These are phyloP conservation scores for Cercospora sp. DNA, from an alignment of 2,329 filamentous ascomycete genomes.

Conservation along the genomic window DNA sequence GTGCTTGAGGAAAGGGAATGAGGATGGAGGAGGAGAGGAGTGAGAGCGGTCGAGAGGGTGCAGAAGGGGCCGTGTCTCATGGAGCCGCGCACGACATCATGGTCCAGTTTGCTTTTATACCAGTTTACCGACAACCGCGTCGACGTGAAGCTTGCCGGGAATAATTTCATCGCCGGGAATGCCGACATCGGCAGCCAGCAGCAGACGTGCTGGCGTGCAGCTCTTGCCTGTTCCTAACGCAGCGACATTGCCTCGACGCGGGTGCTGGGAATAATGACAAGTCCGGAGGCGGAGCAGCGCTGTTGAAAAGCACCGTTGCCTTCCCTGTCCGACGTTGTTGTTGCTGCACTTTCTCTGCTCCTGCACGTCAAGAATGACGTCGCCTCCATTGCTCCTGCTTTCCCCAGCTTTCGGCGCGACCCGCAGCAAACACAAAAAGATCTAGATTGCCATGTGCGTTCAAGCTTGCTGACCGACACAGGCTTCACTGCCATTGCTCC, in stretches of 20 bases:
- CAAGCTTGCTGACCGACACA: background rate
- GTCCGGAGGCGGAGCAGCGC: background rate
- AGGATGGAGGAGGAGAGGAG: background rate
- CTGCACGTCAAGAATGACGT: background rate
- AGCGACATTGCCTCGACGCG: background rate
- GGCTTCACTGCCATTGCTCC: background rate
- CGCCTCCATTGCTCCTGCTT: background rate
- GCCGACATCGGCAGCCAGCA: conserved; percentile 12
- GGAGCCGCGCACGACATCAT: conserved; percentile 7
- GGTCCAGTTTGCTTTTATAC: conserved; percentile 19
- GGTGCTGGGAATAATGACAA: background rate
- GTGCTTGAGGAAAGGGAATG: background rate
- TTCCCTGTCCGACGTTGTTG: background rate
- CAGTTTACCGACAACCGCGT: conserved; percentile 20
- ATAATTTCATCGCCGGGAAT: conserved; percentile 12
- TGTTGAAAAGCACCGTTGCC: background rate
- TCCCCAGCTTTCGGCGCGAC: conserved; percentile 5
- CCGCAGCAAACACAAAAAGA: conserved; percentile 1
- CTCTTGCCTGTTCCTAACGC: conserved; percentile 12
- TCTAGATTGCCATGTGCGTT: background rate
- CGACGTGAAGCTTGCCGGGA: conserved; percentile 15
- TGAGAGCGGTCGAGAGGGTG: background rate
- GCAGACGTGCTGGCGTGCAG: background rate
- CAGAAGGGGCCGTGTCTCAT: conserved; percentile 1
- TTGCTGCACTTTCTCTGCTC: background rate